Conservation (phyloP, 1,139 yeast genomes). For the Pichia sp. region DNA sequence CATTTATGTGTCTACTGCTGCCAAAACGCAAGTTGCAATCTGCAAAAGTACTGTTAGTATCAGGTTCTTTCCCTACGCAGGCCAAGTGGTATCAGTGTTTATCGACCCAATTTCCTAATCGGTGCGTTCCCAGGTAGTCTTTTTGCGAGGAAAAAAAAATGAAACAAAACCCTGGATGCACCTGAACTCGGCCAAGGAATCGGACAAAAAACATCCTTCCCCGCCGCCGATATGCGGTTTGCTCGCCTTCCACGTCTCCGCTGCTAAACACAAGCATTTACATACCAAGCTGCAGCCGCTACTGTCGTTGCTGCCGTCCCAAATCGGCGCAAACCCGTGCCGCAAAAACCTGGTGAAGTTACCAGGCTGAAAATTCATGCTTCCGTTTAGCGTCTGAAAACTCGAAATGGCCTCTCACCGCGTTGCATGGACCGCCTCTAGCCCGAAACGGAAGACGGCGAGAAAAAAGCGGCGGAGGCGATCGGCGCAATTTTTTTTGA, state of each 20-base stretch:
- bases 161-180: not conserved
- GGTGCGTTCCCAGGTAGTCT: not conserved
- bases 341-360: not conserved
- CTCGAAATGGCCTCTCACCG: conserved; percentile 11
- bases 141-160: not conserved
- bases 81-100: not conserved
- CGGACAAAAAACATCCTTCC: not conserved
- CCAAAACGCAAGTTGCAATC: not conserved
- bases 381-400: not conserved
- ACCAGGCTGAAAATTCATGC: not conserved
- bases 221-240: not conserved
- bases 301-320: not conserved
- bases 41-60: not conserved
- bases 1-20: not conserved
- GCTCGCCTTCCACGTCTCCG: not conserved
- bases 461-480: no score
- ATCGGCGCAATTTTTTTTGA: no score
- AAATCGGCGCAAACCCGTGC: not conserved
- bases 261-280: not conserved
- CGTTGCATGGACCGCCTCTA: conserved; percentile 1
- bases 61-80: not conserved
- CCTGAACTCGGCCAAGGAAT: no score
- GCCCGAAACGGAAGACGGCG: not conserved
- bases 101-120: conserved; percentile 6
- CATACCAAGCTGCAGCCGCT: not conserved